Evolutionary conservation across 805 yeast species (phyloP).

Genomic region (Ogataea naganishii): DNA sequence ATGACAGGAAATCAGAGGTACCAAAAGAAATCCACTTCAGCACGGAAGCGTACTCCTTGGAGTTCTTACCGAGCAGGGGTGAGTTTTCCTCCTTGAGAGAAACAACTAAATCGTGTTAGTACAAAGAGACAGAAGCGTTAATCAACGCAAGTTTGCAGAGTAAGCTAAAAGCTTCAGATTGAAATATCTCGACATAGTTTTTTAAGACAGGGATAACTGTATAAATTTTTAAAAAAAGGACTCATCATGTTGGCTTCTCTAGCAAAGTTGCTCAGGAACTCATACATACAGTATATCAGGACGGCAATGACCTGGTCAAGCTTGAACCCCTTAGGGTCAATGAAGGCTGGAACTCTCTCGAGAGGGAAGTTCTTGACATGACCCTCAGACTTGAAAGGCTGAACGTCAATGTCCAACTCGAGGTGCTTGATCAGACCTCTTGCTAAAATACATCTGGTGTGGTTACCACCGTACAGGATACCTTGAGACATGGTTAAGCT

Average conservation of each 20-base stretch:
- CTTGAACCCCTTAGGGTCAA: constrained; percentile 66
- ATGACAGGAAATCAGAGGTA: constrained; percentile 55
- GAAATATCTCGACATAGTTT: constrained; percentile 59
- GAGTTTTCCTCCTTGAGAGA: constrained; percentile 33
- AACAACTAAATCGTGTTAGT: constrained; percentile 29
- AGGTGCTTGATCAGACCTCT: constrained; percentile 43
- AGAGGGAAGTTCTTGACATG: constrained; percentile 51
- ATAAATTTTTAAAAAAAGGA: constrained; percentile 32
- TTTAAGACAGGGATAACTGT: constrained; percentile 88
- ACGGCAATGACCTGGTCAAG: constrained; percentile 64
- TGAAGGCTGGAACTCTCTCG: constrained; percentile 56
- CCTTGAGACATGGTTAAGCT: constrained; percentile 24
- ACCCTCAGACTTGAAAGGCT: constrained; percentile 29
- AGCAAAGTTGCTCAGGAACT: not conserved
- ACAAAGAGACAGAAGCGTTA: constrained; percentile 10
- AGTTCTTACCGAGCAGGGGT: constrained; percentile 51
- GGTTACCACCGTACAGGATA: constrained; percentile 22
- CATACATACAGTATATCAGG: constrained; percentile 35
- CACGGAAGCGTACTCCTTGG: constrained; percentile 55
- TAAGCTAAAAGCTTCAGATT: constrained; percentile 34
- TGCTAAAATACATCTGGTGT: constrained; percentile 23
- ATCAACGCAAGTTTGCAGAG: constrained; percentile 2
- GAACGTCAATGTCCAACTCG: constrained; percentile 44
- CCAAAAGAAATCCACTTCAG: constrained; percentile 73
- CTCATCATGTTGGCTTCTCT: constrained; percentile 41